Evolutionary conservation across 352 stramenopile genomes (phyloP).

Genomic region (Elongisporangium anandrum): DNA sequence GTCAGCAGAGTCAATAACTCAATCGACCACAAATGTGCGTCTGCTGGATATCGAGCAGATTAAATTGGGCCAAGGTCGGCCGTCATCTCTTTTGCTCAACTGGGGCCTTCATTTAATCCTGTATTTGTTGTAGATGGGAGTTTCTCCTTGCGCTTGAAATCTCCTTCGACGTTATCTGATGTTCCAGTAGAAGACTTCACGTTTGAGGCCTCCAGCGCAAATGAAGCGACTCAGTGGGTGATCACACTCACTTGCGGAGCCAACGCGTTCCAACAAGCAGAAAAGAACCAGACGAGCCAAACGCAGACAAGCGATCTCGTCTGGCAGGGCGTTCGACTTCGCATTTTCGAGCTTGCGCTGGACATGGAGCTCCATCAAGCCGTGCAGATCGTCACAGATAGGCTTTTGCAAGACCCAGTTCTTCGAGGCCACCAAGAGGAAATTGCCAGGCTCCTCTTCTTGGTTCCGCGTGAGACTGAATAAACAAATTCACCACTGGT

Average conservation of each 20-base stretch:
- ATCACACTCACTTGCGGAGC: constrained; percentile 28
- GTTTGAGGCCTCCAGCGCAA: constrained; percentile 4
- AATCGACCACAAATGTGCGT: not conserved
- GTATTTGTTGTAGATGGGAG: not conserved
- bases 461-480: not conserved
- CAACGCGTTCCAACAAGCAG: constrained; percentile 32
- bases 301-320: constrained; percentile 15
- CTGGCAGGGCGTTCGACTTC: constrained; percentile 39
- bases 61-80: constrained; percentile 1
- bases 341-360: constrained; percentile 34
- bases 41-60: not conserved
- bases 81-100: constrained; percentile 6
- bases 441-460: constrained; percentile 1
- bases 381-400: constrained; percentile 6
- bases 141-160: constrained; percentile 1
- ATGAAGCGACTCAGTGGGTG: constrained; percentile 25
- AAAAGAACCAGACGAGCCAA: not conserved
- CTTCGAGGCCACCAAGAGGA: not conserved
- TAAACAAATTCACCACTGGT: not conserved
- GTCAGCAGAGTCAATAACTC: not conserved
- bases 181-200: not conserved
- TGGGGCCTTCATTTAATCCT: not conserved
- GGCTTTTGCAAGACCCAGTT: not conserved
- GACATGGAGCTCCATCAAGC: constrained; percentile 12
- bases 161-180: not conserved